These are phyloP conservation scores for Phytophthora brassicae DNA, from an alignment of 352 stramenopile species.

Conservation along the genomic window DNA sequence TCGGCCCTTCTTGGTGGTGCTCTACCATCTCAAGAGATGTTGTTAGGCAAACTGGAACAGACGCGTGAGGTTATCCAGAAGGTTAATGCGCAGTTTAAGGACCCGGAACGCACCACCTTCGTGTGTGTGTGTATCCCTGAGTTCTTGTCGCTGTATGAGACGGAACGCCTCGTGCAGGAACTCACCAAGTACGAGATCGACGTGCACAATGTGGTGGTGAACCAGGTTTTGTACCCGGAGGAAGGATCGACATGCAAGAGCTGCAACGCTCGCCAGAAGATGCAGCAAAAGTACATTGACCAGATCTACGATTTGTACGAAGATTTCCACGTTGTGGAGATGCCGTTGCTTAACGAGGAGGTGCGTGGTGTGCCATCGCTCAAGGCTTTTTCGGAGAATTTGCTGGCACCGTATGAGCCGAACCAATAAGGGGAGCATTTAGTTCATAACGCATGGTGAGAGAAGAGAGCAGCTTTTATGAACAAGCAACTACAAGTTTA, in stretches of 20 bases:
- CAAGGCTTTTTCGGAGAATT: conserved; percentile 92
- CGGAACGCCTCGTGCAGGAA: conserved; percentile 98
- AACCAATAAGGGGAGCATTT: conserved; percentile 47
- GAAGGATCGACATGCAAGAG: conserved; percentile 86
- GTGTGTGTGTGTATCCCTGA: conserved; percentile 99
- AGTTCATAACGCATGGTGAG: neutral
- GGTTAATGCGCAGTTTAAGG: conserved; percentile 99
- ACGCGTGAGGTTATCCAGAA: conserved; percentile 98
- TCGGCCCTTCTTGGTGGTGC: conserved; percentile 75
- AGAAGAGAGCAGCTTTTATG: conserved; percentile 18
- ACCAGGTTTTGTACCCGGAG: conserved; percentile 97
- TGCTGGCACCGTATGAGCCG: conserved; percentile 93
- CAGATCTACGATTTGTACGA: conserved; percentile 99
- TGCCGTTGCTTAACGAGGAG: conserved; percentile 98
- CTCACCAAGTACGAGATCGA: conserved; percentile 99
- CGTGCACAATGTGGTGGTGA: conserved; percentile 99
- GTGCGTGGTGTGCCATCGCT: conserved; percentile 95
- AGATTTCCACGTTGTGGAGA: conserved; percentile 99
- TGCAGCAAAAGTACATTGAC: conserved; percentile 99
- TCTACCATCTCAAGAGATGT: conserved; percentile 91
- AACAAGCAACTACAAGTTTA: conserved; percentile 12
- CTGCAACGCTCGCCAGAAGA: conserved; percentile 96
- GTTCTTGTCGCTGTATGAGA: conserved; percentile 99
- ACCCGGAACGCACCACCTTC: conserved; percentile 98
- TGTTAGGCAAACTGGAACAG: conserved; percentile 95